Evolutionary conservation across 495 filamentous ascomycete genomes (phyloP), one percentile per base, ranked within the genome.

Genomic region (Penicillium nucicola): DNA sequence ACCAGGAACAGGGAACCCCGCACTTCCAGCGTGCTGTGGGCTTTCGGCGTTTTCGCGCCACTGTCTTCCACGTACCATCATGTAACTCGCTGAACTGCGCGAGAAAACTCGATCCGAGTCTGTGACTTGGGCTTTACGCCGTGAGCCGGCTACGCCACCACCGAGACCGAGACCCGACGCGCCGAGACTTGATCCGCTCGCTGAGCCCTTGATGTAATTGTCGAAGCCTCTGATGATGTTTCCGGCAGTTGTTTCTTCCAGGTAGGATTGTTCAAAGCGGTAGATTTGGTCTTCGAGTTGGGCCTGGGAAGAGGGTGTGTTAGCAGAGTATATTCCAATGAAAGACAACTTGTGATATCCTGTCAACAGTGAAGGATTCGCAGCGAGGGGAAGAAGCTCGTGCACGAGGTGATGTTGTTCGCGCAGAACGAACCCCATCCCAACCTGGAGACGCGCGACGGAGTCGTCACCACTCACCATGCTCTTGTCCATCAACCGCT

Each of bases 151-250:
- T 15, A 60, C 53, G 12, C 68, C 57, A 5, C 62, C 57, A 5
- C 62, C 52, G 69, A 88, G 52, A 77, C 82, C 61, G 10, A 71
- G 53, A 1, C 64, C 68, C n/a, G 67, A 58, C 2, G 63, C 66
- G 30, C 61, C 62, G 33, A 66, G 58, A 43, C 54, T 62, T 2
- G 67, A 54, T 18, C 54, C 53, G 52, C 65, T 77, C 0, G 77
- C 74, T 6, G 82, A 80, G 40, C 89, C 90, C 64, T 98, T 98
- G 74, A 96, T 92, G 69, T 96, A 97, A 57, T 88, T 92, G 64
- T 98, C 93, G 69, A 97, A 98, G 34, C 93, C 93, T 53, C 85
- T 88, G 70, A 98, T 90, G 62, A 98, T 97, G 74, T 98, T 98
- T 14, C 93, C 93, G 35, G 77, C 78, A 18, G 87, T 87, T 13